Conservation (phyloP, 768 basidiomycete genomes). For the Ephemerocybe angulata region DNA sequence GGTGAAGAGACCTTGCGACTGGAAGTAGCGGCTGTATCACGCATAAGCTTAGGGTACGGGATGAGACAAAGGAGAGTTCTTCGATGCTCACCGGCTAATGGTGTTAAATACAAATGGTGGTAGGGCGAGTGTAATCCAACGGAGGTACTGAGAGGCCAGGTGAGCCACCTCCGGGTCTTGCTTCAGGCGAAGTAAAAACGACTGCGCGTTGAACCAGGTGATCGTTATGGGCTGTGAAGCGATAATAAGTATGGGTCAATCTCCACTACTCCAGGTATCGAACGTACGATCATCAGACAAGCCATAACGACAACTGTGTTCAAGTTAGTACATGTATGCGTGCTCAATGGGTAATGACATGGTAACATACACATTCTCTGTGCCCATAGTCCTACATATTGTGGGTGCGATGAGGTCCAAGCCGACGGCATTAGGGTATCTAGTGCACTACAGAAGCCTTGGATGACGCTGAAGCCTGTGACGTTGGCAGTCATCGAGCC, state of each 20-base stretch:
- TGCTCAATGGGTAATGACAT: not conserved
- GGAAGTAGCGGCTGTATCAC: constrained; percentile 39
- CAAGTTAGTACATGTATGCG: not conserved
- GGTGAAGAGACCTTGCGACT: constrained; percentile 81
- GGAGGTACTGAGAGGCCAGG: constrained; percentile 73
- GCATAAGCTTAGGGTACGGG: not conserved
- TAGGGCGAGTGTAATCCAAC: constrained; percentile 71
- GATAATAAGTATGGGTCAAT: constrained; percentile 22
- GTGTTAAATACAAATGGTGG: constrained; percentile 62
- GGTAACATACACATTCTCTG: constrained; percentile 73
- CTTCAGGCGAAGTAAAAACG: constrained; percentile 65
- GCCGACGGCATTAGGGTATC: constrained; percentile 94
- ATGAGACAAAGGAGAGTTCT: not conserved
- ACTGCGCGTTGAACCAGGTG: constrained; percentile 83
- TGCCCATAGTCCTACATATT: constrained; percentile 85
- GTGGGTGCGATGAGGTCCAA: constrained; percentile 85
- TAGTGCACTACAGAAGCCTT: constrained; percentile 81
- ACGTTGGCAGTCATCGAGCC: constrained; percentile 73
- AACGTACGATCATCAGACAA: constrained; percentile 55
- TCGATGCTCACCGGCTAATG: constrained; percentile 34
- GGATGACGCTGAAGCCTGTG: constrained; percentile 75
- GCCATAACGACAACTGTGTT: constrained; percentile 58
- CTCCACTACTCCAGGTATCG: constrained; percentile 4
- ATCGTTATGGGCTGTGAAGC: constrained; percentile 49
- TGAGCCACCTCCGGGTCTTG: constrained; percentile 84